Percentiles rank a stretch among this genome's conserved stretches.
phyloP scores from a whole-genome alignment of 1,284 basidiomycete genomes.

The Ceratobasidium sp. region DNA sequence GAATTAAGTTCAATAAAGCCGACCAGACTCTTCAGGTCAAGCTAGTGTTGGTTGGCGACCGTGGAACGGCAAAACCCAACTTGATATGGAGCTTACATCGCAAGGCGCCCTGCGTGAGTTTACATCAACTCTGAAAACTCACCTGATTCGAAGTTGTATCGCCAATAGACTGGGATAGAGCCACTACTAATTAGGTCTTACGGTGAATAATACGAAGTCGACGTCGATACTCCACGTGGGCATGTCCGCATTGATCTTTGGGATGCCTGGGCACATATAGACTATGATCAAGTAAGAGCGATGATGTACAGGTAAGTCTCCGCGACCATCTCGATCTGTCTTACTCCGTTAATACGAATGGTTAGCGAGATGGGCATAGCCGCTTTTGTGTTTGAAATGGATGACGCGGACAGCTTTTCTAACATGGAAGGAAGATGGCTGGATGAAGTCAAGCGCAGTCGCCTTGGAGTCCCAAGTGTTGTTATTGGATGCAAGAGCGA shows the following conservation, averaged over 20 bases:
- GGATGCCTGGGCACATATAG: not conserved
- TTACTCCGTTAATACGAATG: not conserved
- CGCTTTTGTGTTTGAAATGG: conserved; percentile 15
- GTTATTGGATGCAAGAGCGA: conserved; percentile 30
- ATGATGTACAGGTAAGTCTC: conserved; percentile 10
- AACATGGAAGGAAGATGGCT: conserved; percentile 20
- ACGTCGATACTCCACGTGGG: not conserved
- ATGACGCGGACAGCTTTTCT: not conserved
- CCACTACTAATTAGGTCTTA: not conserved
- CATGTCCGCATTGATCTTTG: not conserved
- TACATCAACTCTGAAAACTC: not conserved
- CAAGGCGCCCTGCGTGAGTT: conserved; percentile 11
- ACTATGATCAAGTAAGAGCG: conserved; percentile 3
- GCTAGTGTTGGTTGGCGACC: conserved; percentile 16
- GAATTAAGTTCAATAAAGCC: not conserved
- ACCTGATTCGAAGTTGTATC: not conserved
- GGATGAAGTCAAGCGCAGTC: not conserved
- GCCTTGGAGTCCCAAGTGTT: conserved; percentile 2
- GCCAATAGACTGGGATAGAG: not conserved
- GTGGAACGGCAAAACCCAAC: conserved; percentile 12
- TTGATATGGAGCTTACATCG: conserved; percentile 2
- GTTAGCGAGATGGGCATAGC: conserved; percentile 11
- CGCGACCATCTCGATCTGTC: not conserved
- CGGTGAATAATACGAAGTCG: not conserved
- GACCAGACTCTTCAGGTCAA: not conserved